phyloP scores from a whole-genome alignment of 768 basidiomycete species.

The Cyathus striatus region DNA sequence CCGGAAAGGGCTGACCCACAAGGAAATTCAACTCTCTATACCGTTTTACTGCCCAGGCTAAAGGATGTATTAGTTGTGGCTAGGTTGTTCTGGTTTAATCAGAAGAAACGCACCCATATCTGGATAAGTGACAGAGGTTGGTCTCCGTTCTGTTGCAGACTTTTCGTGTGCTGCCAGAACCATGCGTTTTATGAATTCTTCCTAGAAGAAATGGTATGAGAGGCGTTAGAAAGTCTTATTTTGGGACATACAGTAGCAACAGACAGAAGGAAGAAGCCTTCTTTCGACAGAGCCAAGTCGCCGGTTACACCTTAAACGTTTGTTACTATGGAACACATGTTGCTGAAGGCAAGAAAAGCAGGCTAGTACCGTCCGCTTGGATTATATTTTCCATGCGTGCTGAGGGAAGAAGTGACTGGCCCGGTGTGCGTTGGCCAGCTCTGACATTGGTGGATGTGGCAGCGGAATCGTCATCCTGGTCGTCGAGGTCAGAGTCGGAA shows the following conservation, averaged over 20 bases:
- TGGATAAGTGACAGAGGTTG: constrained; percentile 56
- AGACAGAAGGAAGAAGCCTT: constrained; percentile 69
- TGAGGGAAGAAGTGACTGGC: constrained; percentile 64
- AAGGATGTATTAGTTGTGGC: constrained; percentile 1
- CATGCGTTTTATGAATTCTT: constrained; percentile 81
- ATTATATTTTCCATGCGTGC: constrained; percentile 71
- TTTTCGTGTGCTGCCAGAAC: constrained; percentile 64
- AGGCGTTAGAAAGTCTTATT: background rate
- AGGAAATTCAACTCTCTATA: constrained; percentile 55
- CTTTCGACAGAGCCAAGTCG: constrained; percentile 66
- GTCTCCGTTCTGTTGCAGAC: constrained; percentile 54
- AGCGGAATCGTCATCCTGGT: constrained; percentile 20
- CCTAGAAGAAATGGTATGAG: constrained; percentile 36
- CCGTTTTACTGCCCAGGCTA: constrained; percentile 55
- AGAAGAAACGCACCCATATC: constrained; percentile 60
- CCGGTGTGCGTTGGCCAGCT: constrained; percentile 44
- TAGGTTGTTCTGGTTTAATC: constrained; percentile 5
- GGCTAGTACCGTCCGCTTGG: constrained; percentile 68
- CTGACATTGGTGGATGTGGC: constrained; percentile 16
- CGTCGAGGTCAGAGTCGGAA: constrained; percentile 45
- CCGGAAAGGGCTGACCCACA: background rate
- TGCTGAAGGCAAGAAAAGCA: constrained; percentile 2
- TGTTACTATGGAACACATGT: constrained; percentile 1
- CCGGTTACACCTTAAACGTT: constrained; percentile 47
- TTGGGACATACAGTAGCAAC: constrained; percentile 59